Base-by-base conservation (phyloP, 306 rosid species). In the Chamaecrista fasciculata region DNA sequence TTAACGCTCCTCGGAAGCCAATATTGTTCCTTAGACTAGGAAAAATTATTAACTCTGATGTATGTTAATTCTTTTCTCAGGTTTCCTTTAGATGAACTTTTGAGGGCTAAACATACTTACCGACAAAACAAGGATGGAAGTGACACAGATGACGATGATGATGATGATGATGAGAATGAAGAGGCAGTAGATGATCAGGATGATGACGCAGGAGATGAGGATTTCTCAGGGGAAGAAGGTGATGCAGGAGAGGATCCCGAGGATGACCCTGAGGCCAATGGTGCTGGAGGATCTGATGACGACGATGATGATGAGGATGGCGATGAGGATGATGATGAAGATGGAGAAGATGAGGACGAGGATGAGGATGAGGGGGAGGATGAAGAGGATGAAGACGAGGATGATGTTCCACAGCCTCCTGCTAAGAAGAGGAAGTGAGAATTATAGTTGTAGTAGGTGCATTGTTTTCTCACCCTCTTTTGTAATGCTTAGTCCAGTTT, bases 371-470 rank as follows among this genome's bases (percentile, higher is more conserved):
- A 72, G 0, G 91, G 66, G 0, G 89, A 78, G 0, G 91, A 79
- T 0, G 96, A 84, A 0, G 96, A 86, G 0, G 92, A 82, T 0
- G 91, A 82, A 0, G 89, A 82, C 0, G 87, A 87, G 0, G 92
- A 87, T 2, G 93, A 83, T 52, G 78, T 76, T 77, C 86, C 78
- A 8, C 82, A 87, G 82, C 96, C 96, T 42, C 95, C 96, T 11
- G 40, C 90, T 1, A 90, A 90, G 69, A 90, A 78, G 86, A 84
- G 91, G 82, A 90, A 87, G 90, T 87, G 82, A 86, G 28, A 77
- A 59, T 58, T 64, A 31, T 25, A 57, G 67, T n/a, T n/a, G n/a
- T 34, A 51, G 59, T 36, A 5, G 63, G 12, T 44, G 26, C 36
- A 26, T 24, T 52, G 18, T 20, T 57, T 49, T 55, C 51, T 34